Percentiles rank a stretch among this genome's conserved stretches.
phyloP scores from a whole-genome alignment of 2,329 filamentous ascomycete species.

The Aspergillus vadensis region DNA sequence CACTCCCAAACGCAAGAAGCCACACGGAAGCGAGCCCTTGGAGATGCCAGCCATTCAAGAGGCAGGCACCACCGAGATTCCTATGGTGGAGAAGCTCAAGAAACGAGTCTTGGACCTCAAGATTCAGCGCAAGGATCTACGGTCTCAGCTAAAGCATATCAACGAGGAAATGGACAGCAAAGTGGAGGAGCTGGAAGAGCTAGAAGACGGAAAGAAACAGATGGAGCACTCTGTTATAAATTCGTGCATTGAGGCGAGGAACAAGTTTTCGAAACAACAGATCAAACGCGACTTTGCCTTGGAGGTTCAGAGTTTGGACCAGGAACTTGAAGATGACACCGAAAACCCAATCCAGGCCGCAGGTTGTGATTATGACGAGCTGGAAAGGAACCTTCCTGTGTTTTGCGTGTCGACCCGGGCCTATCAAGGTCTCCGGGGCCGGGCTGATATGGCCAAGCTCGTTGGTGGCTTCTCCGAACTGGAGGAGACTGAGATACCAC shows the following conservation, averaged over 20 bases:
- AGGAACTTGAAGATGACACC: not conserved
- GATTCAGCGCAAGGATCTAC: not conserved
- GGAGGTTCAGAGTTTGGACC: slow-evolving; percentile 3
- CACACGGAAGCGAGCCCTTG: too few species aligned
- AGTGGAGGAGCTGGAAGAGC: slow-evolving; percentile 39
- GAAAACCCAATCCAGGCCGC: slow-evolving; percentile 52
- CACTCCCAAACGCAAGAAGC: not conserved
- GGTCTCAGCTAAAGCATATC: not conserved
- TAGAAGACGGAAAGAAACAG: slow-evolving; percentile 23
- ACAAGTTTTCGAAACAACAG: slow-evolving; percentile 7
- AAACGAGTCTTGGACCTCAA: not conserved
- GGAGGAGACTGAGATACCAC: slow-evolving; percentile 62
- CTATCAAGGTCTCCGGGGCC: slow-evolving; percentile 63
- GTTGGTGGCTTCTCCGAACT: slow-evolving; percentile 55
- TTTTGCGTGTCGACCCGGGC: slow-evolving; percentile 66
- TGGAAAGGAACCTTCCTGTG: slow-evolving; percentile 59
- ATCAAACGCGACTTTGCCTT: slow-evolving; percentile 12
- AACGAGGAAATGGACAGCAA: slow-evolving; percentile 21
- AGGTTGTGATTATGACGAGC: slow-evolving; percentile 55
- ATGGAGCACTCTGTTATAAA: slow-evolving; percentile 33
- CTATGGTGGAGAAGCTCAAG: not conserved
- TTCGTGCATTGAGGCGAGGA: slow-evolving; percentile 14
- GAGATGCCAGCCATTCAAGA: too few species aligned
- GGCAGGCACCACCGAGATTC: not conserved
- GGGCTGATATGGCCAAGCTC: slow-evolving; percentile 54